These are phyloP conservation scores for Grosmannia clavigera DNA, from an alignment of 2,329 filamentous ascomycete genomes.

Conservation along the genomic window DNA sequence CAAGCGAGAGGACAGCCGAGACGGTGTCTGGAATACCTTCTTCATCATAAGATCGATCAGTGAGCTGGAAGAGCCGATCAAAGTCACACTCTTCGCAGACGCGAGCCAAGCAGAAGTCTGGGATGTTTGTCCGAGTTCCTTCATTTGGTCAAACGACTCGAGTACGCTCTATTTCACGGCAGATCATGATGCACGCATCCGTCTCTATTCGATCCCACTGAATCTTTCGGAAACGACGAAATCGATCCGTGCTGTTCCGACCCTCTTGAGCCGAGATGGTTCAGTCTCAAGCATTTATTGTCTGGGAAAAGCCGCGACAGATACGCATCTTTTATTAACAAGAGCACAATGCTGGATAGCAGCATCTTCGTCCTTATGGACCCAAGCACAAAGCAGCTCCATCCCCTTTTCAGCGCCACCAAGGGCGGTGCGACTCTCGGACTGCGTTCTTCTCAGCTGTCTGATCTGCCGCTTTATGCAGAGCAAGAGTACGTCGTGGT, in stretches of 20 bases:
- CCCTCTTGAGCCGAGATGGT: neutral
- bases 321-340: neutral
- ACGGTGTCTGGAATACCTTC: neutral
- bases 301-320: neutral
- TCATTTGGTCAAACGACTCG: neutral
- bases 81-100: neutral
- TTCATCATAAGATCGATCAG: neutral
- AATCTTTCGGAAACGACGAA: neutral
- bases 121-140: neutral
- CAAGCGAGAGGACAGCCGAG: no score
- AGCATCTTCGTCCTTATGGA: neutral
- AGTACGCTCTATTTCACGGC: neutral
- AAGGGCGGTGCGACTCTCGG: neutral
- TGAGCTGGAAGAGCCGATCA: neutral
- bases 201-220: neutral
- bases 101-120: neutral
- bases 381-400: neutral
- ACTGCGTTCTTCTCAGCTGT: neutral
- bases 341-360: neutral
- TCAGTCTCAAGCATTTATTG: neutral
- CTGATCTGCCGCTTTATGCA: neutral
- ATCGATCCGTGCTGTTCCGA: neutral
- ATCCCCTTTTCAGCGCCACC: neutral
- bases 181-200: neutral
- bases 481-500: neutral